Conservation (phyloP, 176 grass and related monocot genomes). For the Ensete ventricosum region DNA sequence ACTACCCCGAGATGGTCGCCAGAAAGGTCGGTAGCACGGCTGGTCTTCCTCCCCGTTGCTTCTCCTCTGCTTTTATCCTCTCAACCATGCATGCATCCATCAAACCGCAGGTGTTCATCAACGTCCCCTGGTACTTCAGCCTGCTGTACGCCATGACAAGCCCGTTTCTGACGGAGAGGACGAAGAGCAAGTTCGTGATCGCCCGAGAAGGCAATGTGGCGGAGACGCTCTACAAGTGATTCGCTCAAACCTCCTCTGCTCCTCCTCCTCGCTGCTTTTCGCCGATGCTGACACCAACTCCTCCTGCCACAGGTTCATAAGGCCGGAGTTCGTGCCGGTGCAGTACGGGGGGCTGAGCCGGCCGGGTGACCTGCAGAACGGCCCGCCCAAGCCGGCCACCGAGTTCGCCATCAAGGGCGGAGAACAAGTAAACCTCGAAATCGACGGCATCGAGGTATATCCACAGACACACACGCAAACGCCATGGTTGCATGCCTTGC, state of each 20-base stretch:
- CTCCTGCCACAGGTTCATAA: slow-evolving; percentile 44
- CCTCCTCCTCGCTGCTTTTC: neutral
- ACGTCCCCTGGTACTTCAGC: slow-evolving; percentile 92
- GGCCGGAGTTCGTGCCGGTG: slow-evolving; percentile 32
- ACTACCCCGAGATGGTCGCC: slow-evolving; percentile 89
- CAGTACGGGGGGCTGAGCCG: neutral
- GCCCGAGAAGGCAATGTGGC: slow-evolving; percentile 80
- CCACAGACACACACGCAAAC: neutral
- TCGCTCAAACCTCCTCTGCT: neutral
- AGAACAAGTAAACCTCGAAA: slow-evolving; percentile 12
- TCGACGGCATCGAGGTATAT: slow-evolving; percentile 80
- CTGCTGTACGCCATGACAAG: slow-evolving; percentile 32
- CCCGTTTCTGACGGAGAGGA: no score
- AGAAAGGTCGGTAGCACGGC: slow-evolving; percentile 40
- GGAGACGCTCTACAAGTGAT: slow-evolving; percentile 81
- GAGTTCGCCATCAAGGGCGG: slow-evolving; percentile 90
- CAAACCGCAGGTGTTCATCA: slow-evolving; percentile 67
- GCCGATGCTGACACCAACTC: neutral
- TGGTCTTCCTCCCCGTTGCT: no score
- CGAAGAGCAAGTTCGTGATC: slow-evolving; percentile 15
- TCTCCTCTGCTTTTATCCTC: no score
- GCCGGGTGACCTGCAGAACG: slow-evolving; percentile 64
- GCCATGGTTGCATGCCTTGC: no score
- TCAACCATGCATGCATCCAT: neutral
- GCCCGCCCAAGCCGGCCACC: slow-evolving; percentile 73